Base-by-base conservation (phyloP, 495 filamentous ascomycete genomes). In the Penicillium waksmanii region DNA sequence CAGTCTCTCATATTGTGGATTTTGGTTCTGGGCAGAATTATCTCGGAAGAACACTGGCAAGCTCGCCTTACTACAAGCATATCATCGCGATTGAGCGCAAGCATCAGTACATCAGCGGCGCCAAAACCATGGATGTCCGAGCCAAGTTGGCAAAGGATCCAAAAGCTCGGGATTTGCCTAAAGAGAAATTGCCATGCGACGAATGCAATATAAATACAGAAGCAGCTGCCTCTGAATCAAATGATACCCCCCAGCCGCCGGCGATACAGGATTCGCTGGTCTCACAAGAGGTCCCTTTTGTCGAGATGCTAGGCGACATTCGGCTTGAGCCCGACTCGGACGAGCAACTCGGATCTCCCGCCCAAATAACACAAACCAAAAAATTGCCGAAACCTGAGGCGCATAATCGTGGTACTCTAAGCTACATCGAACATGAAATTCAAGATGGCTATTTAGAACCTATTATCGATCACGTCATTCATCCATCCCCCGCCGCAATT, bases 21-120 rank as follows among this genome's bases (percentile, higher is more conserved):
- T 97, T 97, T 72, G 95, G 95, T 21, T 96, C 91, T 50, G 95
- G 95, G 0, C 95, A 97, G 67, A 97, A 95, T 64, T 98, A 98
- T 68, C 85, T 98, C 2, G 93, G 95, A 11, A 85, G 95, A 44
- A 89, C 91, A 1, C 74, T 98, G 46, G 94, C 95, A 11, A 89
- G 86, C 61, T 80, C 86, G 51, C 93, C 93, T 1, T 96, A 96
- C 70, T 89, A 92, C 61, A 87, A 86, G 64, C 84, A 92, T 63
- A 89, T 98, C 53, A 84, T 97, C 58, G 95, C 95, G 13, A 89
- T 98, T 61, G 95, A 98, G 72, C 90, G 91, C 62, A 89, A 86
- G 64, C 85, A 89, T 50, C 84, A 87, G 58, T 96, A 96, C 66
- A 93, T 97, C 65, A 82, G 81, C 34, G 92, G 92, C 5, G 94